Conservation (phyloP, 495 filamentous ascomycete species). For the Aspergillus baeticus region DNA sequence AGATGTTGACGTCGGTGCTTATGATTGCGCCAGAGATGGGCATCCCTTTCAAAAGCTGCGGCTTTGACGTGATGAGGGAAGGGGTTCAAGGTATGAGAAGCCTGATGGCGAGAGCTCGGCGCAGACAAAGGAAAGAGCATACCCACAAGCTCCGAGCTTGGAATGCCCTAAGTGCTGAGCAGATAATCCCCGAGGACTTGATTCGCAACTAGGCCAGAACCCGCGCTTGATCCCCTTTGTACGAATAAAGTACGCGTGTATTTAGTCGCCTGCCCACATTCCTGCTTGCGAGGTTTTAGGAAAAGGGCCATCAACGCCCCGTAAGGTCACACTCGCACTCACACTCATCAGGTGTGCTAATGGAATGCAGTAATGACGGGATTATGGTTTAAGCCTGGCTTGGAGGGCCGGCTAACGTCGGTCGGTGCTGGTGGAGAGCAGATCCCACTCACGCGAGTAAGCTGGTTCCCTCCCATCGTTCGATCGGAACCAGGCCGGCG, state of each 20-base stretch:
- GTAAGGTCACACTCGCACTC: background rate
- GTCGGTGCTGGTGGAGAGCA: background rate
- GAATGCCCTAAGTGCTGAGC: slow-evolving; percentile 4
- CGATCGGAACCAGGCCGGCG: no score
- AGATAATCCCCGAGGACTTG: background rate
- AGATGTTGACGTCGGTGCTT: slow-evolving; percentile 1
- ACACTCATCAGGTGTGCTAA: background rate
- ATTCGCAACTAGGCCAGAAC: slow-evolving; percentile 1
- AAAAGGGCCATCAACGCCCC: background rate
- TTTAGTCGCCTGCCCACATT: slow-evolving; percentile 10
- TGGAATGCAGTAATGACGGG: slow-evolving; percentile 10
- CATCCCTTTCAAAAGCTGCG: background rate
- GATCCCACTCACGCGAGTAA: no score
- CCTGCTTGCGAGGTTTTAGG: background rate
- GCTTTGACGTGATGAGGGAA: background rate
- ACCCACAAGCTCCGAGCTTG: background rate
- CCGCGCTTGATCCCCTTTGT: slow-evolving; percentile 5
- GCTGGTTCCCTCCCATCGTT: no score
- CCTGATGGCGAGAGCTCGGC: background rate
- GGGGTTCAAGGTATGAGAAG: background rate
- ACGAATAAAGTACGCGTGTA: background rate
- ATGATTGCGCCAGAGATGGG: background rate
- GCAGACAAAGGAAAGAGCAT: background rate
- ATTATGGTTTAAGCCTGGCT: background rate
- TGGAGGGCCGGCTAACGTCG: background rate